Evolutionary conservation across 176 grass and related monocot species (phyloP), one percentile per base, ranked within the genome.

Genomic region (Eleusine coracana): DNA sequence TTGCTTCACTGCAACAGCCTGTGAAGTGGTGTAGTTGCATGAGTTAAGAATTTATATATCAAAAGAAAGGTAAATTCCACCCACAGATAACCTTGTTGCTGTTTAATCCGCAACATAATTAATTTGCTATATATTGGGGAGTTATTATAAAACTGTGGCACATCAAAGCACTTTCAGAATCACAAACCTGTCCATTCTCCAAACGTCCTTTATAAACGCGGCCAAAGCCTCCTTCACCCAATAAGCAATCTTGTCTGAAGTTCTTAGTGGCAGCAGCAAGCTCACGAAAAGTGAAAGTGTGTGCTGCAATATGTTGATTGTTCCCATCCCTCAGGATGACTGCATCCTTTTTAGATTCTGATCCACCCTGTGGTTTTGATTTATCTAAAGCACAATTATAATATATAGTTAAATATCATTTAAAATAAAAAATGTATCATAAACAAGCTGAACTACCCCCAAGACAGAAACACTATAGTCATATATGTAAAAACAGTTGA

Each of bases 171-270:
- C 40, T 71, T 88, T 75, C 13, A 50, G 38, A 71, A 44, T 70
- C 52, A 84, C 81, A 77, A 84, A 97, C 91, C 94, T 97, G 94
- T 55, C 94, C 94, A 91, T 88, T 92, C 66, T 94, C 94, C 71
- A 94, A 91, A 20, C 66, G 82, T 49, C 94, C 94, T 97, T 89
- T 93, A 87, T 97, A 97, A 52, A 97, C 94, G 74, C 76, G 91
- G 25, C 94, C 94, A 71, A 94, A 97, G 83, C 91, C 94, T 59
- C 91, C 94, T 80, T 97, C 94, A 34, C 94, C 94, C 84, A 97
- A 87, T 64, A 97, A 85, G 68, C 94, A 92, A 89, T 97, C 94
- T 74, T 88, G 87, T 68, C 79, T 87, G 79, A 97, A 97, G 78
- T 90, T 94, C 78, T 92, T 91, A 48, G 94, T 97, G 27, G 89